A percentile compares a stretch with the other conserved stretches of the same genome.
Conservation (phyloP, 768 basidiomycete genomes). For the Nidularia pulvinata region DNA sequence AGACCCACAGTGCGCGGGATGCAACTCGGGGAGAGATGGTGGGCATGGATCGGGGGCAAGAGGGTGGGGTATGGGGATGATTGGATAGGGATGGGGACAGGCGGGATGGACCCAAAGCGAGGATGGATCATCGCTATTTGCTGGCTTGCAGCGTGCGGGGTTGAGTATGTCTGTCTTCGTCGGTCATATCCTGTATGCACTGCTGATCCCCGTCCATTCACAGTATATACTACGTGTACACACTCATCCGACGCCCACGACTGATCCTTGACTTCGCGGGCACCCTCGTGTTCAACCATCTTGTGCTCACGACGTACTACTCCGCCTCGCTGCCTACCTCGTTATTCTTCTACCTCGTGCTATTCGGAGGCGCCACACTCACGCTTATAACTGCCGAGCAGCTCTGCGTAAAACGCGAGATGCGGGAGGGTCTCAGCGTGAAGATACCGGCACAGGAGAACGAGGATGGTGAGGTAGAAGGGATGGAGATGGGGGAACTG, state of each 20-base stretch:
- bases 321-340: slow-evolving; percentile 83
- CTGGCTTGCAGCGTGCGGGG: slow-evolving; percentile 84
- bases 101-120: slow-evolving; percentile 69
- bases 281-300: slow-evolving; percentile 89
- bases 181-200: background rate
- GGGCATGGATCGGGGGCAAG: slow-evolving; percentile 80
- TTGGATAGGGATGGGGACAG: slow-evolving; percentile 46
- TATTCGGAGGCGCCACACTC: slow-evolving; percentile 67
- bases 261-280: slow-evolving; percentile 94
- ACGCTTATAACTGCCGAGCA: slow-evolving; percentile 88
- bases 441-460: slow-evolving; percentile 46
- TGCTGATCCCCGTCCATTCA: slow-evolving; percentile 1
- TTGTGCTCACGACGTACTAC: slow-evolving; percentile 94
- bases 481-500: slow-evolving; percentile 52
- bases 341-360: slow-evolving; percentile 88
- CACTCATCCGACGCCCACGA: slow-evolving; percentile 87
- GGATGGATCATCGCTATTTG: slow-evolving; percentile 91
- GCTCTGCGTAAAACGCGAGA: slow-evolving; percentile 87
- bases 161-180: slow-evolving; percentile 71
- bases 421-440: slow-evolving; percentile 81
- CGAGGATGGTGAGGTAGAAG: slow-evolving; percentile 54
- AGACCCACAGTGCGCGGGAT: slow-evolving; percentile 70
- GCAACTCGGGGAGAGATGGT: slow-evolving; percentile 66
- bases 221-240: slow-evolving; percentile 81
- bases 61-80: slow-evolving; percentile 61